phyloP scores from a whole-genome alignment of 2,329 filamentous ascomycete species.

The Diaporthe ilicicola region DNA sequence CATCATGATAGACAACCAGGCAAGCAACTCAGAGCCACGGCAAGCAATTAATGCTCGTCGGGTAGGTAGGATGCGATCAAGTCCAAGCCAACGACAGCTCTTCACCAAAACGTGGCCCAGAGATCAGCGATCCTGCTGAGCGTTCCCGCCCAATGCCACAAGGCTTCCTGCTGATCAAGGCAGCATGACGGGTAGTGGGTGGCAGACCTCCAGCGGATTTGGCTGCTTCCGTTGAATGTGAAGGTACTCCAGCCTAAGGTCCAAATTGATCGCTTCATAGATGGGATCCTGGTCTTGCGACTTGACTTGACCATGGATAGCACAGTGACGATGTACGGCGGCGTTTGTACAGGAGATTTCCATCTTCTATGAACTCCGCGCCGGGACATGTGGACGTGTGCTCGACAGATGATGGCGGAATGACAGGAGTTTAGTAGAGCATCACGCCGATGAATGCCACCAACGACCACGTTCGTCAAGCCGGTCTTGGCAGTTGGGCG shows the following conservation, averaged over 20 bases:
- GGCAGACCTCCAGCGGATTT: not conserved
- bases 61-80: not conserved
- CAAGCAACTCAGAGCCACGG: constrained; percentile 4
- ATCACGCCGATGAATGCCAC: not conserved
- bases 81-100: not conserved
- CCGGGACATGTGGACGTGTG: not conserved
- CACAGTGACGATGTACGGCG: not conserved
- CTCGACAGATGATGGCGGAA: not conserved
- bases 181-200: not conserved
- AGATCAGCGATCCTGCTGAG: not conserved
- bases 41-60: constrained; percentile 19
- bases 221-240: not conserved
- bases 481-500: not conserved
- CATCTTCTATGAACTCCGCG: not conserved
- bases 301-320: not conserved
- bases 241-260: not conserved
- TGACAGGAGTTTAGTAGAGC: not conserved
- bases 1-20: constrained; percentile 16
- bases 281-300: not conserved
- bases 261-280: not conserved
- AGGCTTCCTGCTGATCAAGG: not conserved
- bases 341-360: not conserved
- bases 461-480: not conserved
- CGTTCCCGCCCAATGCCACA: not conserved
- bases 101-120: constrained; percentile 12